Base-by-base conservation (phyloP, 768 basidiomycete species). In the Leccinum incarnatum region DNA sequence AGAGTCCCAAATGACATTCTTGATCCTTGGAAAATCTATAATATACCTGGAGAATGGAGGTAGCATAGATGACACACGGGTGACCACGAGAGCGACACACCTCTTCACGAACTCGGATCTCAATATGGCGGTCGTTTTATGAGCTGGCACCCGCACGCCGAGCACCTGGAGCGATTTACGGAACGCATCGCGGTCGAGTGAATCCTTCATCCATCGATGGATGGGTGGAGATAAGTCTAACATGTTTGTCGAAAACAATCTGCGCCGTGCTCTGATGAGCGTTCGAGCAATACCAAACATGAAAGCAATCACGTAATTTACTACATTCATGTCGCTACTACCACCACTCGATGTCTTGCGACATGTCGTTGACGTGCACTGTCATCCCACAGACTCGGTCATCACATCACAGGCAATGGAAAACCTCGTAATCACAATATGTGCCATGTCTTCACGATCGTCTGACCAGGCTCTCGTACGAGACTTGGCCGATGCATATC, bases 301-400 rank as follows among this genome's bases (percentile, higher is more conserved):
- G 55, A 57, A 12, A 34, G 48, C 58, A 23, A 21, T 27, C 14
- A 52, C 54, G 23, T 21, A 63, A 61, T 55, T 34, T 32, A 32
- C 32, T 32, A 12, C 32, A 12, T 32, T 34, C 29, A 29, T 37
- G 8, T 53, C 57, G 10, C 66, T 72, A 23, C 75, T 72, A n/a
- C 75, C 73, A 32, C 54, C 70, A 3, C 62, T 64, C 27, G 63
- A 67, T 51, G 80, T 93, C 48, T 76, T 91, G 19, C 75, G 72
- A 21, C 91, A 91, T 65, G 76, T 98, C 57, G 80, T 87, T 55
- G 95, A 97, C 69, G 91, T 87, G 0, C 95, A 98, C 64, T 95
- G 92, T 73, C 95, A 98, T 74, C 94, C 95, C 3, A 94, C 91
- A 4, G 95, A 96, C 72, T 82, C 88, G 10, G 72, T 71, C 1